phyloP scores from a whole-genome alignment of 306 rosid species.

The Gastrolobium bilobum region DNA sequence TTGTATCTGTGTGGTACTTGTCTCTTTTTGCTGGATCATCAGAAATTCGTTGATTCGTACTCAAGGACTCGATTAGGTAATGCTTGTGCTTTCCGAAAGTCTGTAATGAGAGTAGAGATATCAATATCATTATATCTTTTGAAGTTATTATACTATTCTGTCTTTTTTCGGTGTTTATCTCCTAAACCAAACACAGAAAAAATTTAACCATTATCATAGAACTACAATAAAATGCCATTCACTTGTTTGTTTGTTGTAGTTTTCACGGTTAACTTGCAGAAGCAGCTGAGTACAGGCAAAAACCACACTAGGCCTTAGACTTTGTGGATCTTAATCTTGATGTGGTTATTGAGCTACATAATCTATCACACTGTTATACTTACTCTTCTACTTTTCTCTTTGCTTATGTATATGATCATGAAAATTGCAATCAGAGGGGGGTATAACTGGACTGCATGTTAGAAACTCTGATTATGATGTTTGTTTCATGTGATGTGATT shows the following conservation, averaged over 20 bases:
- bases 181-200: not conserved
- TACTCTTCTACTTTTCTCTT: not conserved
- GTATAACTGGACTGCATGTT: conserved; percentile 16
- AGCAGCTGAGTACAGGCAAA: conserved; percentile 18
- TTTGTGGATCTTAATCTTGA: conserved; percentile 25
- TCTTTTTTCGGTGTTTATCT: not conserved
- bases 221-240: not conserved
- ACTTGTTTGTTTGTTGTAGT: conserved; percentile 24
- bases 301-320: not conserved
- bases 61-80: not conserved
- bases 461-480: not conserved
- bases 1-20: not conserved
- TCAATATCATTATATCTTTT: conserved; percentile 20
- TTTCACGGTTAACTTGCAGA: conserved; percentile 17
- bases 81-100: conserved; percentile 10
- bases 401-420: conserved; percentile 10
- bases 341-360: conserved; percentile 14
- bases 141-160: not conserved
- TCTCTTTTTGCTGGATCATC: not conserved
- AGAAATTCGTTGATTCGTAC: conserved; percentile 21
- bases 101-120: not conserved
- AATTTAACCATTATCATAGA: not conserved
- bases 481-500: conserved; percentile 32
- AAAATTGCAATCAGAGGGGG: not conserved
- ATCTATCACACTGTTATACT: conserved; percentile 2